Base-by-base conservation (phyloP, 2,329 filamentous ascomycete species). In the Botrytis elliptica region DNA sequence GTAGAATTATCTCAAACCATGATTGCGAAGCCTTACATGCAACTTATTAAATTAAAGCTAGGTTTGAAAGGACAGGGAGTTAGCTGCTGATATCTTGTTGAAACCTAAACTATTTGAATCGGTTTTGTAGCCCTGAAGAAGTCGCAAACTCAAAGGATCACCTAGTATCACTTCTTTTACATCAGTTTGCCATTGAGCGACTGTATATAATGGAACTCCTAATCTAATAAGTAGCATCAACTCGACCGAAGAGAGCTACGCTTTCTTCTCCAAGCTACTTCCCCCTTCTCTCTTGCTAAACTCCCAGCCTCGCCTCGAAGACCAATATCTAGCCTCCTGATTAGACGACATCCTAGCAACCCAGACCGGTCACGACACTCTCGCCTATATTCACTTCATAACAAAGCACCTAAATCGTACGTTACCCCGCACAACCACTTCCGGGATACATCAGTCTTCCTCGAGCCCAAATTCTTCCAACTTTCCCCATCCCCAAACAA, bases 11-110 rank as follows among this genome's bases (percentile, higher is more conserved):
- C 29, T 66, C 2, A 1, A 16, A 6, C 8, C 18, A 49, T 22
- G 10, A 22, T 49, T 38, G 20, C 4, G 20, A 12, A 5, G 25
- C 18, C 20, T 38, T 33, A 49, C 6, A 20, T 38, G 18, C 18
- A 36, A 18, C 20, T 38, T 38, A 0, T 2, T 16, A 1, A 7
- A n/a, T 52, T 4, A 0, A 8, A 52, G 20, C 4, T 2, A 46
- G 9, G 65, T 38, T 40, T 40, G 2, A 22, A 40, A 52, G 1
- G 16, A 55, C 33, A 40, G 40, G 55, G 49, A 16, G 1, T n/a
- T 9, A 55, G 16, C 16, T 55, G 1, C 29, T 55, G 8, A 4
- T 12, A 7, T 7, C 6, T 9, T 12, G 22, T 18, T 40, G 33
- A 55, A 12, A 55, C 14, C 46, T n/a, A 16, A 25, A 55, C 0